phyloP scores from a whole-genome alignment of 805 yeast genomes.

The Spencermartinsiella europaea region DNA sequence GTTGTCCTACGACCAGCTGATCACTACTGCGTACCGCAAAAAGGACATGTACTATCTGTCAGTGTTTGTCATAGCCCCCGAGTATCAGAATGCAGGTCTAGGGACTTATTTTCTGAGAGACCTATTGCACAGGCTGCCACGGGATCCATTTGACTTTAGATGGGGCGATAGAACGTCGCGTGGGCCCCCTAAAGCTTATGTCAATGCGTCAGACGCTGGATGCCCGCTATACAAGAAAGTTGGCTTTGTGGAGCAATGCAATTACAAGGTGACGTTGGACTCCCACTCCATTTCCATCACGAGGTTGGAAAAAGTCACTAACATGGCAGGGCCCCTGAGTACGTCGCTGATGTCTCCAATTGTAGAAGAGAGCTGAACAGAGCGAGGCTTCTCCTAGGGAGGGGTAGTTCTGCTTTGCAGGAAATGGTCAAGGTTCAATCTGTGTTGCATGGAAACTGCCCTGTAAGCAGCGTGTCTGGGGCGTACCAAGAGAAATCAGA shows the following conservation, averaged over 20 bases:
- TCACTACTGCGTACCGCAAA: conserved; percentile 7
- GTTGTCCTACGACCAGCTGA: conserved; percentile 8
- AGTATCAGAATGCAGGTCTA: conserved; percentile 15
- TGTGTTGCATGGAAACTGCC: too few species aligned
- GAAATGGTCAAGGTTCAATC: too few species aligned
- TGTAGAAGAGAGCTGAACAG: too few species aligned
- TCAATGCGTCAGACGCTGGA: conserved; percentile 14
- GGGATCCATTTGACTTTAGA: conserved; percentile 3
- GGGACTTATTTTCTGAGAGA: conserved; percentile 11
- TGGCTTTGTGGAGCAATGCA: conserved; percentile 9
- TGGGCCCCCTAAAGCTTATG: conserved; percentile 15
- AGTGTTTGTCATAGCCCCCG: conserved; percentile 10
- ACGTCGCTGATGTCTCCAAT: too few species aligned
- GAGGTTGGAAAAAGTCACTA: neutral
- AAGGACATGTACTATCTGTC: conserved; percentile 10
- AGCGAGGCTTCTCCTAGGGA: too few species aligned
- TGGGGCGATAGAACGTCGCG: conserved; percentile 7
- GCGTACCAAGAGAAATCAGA: too few species aligned
- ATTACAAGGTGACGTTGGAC: neutral
- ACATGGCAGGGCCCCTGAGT: too few species aligned
- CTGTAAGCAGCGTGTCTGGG: too few species aligned
- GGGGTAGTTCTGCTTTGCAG: too few species aligned
- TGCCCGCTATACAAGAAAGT: conserved; percentile 11
- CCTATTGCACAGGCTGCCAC: conserved; percentile 8
- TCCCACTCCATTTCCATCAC: neutral